Evolutionary conservation across 176 grass and related monocot species (phyloP), one percentile per base, ranked within the genome.

Genomic region (Tillandsia leiboldiana): DNA sequence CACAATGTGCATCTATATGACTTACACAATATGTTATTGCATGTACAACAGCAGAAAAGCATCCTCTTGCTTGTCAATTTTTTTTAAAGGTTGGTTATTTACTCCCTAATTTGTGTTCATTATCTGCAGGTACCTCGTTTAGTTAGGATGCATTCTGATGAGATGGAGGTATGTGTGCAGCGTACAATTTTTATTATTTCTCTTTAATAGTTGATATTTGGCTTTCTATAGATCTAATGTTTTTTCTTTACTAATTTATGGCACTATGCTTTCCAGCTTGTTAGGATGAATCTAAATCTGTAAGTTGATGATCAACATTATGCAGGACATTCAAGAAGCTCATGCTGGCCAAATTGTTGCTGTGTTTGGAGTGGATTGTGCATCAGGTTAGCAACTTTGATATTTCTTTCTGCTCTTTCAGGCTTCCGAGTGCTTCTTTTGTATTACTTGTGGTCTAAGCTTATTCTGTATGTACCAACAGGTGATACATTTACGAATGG

Each of bases 401-500:
- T 17, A 63, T 78, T 58, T 20, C 50, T 47, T 12, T 8, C 10
- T 54, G 69, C 65, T 59, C 9, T 18, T 54, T 65, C 68, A 69
- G 2, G 27, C 28, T 68, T 58, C n/a, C 42, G 17, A 50, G 12
- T 13, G 12, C 18, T 28, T 47, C 11, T 54, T 71, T 77, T 73
- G 9, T 5, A 68, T 50, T 72, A 50, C 28, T 73, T 77, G 65
- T 69, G 12, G n/a, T 52, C 79, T 74, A 42, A 79, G 63, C 62
- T 62, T 26, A 24, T 23, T 49, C 49, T 78, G 20, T 62, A 69
- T 73, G 47, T 56, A 81, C 77, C 64, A 78, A 75, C 78, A 97
- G 93, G 93, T 49, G 89, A 97, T 87, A 97, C 93, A 67, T 97
- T 97, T 80, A 97, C 93, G 26, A 84, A 97, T 75, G 93, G 93